Percentiles rank a stretch among this genome's conserved stretches.
Conservation (phyloP, 805 yeast genomes). For the Candida montana region DNA sequence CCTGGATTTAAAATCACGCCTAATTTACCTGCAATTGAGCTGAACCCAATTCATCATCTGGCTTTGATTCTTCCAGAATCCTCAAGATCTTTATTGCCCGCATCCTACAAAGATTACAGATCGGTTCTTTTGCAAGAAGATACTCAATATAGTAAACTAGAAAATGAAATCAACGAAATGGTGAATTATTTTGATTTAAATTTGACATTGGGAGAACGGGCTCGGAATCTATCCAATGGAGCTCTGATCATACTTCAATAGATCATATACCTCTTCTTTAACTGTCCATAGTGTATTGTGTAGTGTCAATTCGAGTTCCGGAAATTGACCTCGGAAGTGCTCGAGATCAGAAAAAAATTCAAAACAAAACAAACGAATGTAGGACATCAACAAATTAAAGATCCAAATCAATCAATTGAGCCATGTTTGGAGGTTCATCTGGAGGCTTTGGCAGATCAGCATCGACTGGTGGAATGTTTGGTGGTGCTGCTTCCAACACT, state of each 20-base stretch:
- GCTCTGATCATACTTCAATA: background rate
- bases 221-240: background rate
- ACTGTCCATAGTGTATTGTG: too few species aligned
- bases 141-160: background rate
- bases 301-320: too few species aligned
- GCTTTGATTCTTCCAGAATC: constrained; percentile 11
- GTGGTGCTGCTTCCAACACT: constrained; percentile 16
- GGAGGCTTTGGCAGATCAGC: constrained; percentile 21
- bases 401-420: background rate
- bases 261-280: too few species aligned
- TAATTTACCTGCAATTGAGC: background rate
- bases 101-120: constrained; percentile 5
- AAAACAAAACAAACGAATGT: background rate
- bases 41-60: constrained; percentile 15
- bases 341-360: background rate
- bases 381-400: background rate
- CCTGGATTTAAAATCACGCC: constrained; percentile 57
- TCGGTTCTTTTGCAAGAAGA: background rate
- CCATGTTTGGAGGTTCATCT: constrained; percentile 18
- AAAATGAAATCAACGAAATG: background rate
- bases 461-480: constrained; percentile 22
- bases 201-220: background rate
- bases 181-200: background rate
- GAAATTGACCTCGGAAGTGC: background rate
- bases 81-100: constrained; percentile 9